Base-by-base conservation (phyloP, 2,329 filamentous ascomycete species). In the Botrytis cinerea region DNA sequence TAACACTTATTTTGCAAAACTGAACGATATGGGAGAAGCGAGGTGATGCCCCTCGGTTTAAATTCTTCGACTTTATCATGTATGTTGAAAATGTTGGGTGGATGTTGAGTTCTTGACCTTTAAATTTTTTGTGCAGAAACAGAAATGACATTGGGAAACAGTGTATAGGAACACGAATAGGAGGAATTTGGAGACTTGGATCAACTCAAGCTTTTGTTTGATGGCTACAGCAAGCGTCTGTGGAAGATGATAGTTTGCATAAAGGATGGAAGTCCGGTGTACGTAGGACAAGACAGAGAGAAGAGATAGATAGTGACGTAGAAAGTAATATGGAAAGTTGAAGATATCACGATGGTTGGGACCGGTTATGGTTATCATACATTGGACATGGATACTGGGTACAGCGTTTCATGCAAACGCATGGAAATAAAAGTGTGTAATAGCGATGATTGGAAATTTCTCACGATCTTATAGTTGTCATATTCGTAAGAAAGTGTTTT, bases 201-300 rank as follows among this genome's bases (percentile, higher is more conserved):
- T 32, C n/a, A 68, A 57, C 12, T 68, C 48, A 57, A 57, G 25
- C 16, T 45, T 68, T 67, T 68, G 48, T 68, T 54, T 57, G 38
- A 43, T 57, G 48, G 35, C n/a, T 68, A 57, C 66, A 54, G 38
- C 35, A 68, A 48, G 66, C 48, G 66, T 57, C 54, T 40, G n/a
- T 32, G 66, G 48, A 57, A 48, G 38, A 32, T 25, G n/a, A n/a
- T 57, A 57, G 35, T 32, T n/a, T 22, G 48, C n/a, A 28, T 28
- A 28, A 32, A 57, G 14, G 18, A 57, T 28, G 51, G n/a, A 57
- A 14, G n/a, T 32, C 7, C 18, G 51, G n/a, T 28, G 51, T 57
- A 57, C 14, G 28, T 5, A 22, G 14, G 66, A 16, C 10, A 25
- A 16, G 48, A 43, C 32, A 43, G 25, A 54, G 25, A 54, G 16